Base-by-base conservation (phyloP, 768 basidiomycete genomes). In the Panellus pusillus region DNA sequence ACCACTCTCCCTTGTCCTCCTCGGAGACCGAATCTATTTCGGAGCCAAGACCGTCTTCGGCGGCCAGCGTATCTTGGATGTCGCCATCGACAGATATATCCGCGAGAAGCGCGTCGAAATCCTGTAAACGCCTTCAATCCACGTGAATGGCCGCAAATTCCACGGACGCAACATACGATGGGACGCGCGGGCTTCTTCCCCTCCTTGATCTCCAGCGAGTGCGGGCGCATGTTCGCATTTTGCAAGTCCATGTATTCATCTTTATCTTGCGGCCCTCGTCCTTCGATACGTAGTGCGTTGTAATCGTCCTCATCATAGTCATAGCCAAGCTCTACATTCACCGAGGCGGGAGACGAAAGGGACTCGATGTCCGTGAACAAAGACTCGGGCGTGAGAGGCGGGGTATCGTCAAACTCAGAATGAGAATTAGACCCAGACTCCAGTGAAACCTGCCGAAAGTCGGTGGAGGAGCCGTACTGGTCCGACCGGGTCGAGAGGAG, bases 1-100 rank as follows among this genome's bases (percentile, higher is more conserved):
- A 71, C 77, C 77, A 77, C 58, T 74, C 76, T 6, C 71, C 70
- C 18, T 55, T 55, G 52, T 71, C 69, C 14, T 62, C 61, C 28
- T 60, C 58, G 12, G 43, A 36, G 1, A 29, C 36, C 3, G 29
- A 14, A 28, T 18, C 24, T 12, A 2, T 35, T 15, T n/a, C 44
- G 20, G 24, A 24, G 24, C 9, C 15, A 14, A 37, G 20, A 12
- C 5, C 12, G 31, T 45, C 44, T n/a, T 19, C 54, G 7, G 46
- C 13, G 15, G 28, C 38, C 39, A 47, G 20, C 37, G 40, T 24
- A 28, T 50, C 32, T 7, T 44, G 8, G 20, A 11, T 18, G 44
- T 44, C 31, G 24, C 42, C 18, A 9, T 55, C 46, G 54, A 19
- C 43, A n/a, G 48, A 44, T 39, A 56, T 53, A 50, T 63, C 60